phyloP scores from a whole-genome alignment of 306 rosid genomes.

The Purshia tridentata region DNA sequence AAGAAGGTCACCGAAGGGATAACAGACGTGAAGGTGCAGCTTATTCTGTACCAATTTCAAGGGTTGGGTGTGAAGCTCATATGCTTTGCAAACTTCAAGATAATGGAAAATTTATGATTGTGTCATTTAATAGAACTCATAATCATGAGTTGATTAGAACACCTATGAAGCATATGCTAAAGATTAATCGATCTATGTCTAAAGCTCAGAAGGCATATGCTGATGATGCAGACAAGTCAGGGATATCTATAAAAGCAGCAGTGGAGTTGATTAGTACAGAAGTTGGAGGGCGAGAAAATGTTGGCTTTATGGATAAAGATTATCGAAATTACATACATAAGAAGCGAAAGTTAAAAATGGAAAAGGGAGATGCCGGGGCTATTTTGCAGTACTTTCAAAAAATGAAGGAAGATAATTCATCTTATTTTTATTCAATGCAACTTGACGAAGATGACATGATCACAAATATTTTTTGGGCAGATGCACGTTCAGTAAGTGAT shows the following conservation, averaged over 20 bases:
- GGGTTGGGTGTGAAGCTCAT: background rate
- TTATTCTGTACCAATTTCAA: background rate
- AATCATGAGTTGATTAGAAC: background rate
- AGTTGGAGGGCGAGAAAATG: background rate
- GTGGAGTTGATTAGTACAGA: background rate
- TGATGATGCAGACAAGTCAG: background rate
- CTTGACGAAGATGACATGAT: too few species aligned
- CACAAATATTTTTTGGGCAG: too few species aligned
- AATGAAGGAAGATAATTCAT: too few species aligned
- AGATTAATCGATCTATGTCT: background rate
- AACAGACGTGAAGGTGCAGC: background rate
- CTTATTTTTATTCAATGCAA: too few species aligned
- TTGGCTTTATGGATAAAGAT: background rate
- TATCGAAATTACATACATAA: background rate
- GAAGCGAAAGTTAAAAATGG: background rate
- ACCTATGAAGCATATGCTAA: background rate
- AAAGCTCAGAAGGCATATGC: background rate
- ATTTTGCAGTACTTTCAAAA: conserved; percentile 1
- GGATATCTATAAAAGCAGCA: background rate
- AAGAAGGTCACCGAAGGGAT: background rate
- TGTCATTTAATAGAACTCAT: background rate
- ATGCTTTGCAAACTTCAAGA: background rate
- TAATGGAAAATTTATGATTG: background rate
- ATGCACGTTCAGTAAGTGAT: too few species aligned
- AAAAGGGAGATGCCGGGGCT: conserved; percentile 6